These are phyloP conservation scores for Phytophthora tentaculata DNA, from an alignment of 352 stramenopile species.

Conservation along the genomic window DNA sequence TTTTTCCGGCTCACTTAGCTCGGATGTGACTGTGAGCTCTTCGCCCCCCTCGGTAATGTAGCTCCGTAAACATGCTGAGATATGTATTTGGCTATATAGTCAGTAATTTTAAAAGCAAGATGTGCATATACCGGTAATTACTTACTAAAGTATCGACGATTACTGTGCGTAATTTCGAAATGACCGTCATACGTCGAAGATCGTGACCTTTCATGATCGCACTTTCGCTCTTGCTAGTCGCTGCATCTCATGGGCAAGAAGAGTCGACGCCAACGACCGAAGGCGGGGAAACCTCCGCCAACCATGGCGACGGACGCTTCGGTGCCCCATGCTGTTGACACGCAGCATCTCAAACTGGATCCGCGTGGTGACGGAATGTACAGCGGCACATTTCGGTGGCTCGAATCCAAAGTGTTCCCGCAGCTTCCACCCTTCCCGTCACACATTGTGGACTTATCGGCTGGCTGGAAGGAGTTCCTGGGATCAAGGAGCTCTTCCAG, in stretches of 20 bases:
- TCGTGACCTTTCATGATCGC: constrained; percentile 30
- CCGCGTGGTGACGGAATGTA: constrained; percentile 79
- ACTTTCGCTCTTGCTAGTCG: constrained; percentile 13
- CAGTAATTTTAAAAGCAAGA: neutral
- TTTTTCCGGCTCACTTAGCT: constrained; percentile 25
- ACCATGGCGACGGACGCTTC: neutral
- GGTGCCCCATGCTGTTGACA: neutral
- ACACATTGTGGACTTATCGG: constrained; percentile 25
- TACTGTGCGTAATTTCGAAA: constrained; percentile 15
- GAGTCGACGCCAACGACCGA: constrained; percentile 12
- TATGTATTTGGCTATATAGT: constrained; percentile 15
- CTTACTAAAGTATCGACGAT: neutral
- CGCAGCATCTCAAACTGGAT: constrained; percentile 63
- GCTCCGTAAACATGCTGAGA: constrained; percentile 21
- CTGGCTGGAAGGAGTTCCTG: constrained; percentile 67
- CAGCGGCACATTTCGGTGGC: constrained; percentile 82
- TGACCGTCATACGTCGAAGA: constrained; percentile 13
- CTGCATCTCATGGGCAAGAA: constrained; percentile 36
- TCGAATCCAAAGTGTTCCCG: constrained; percentile 66
- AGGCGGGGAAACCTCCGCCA: constrained; percentile 1
- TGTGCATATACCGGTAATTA: neutral
- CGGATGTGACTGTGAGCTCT: constrained; percentile 24
- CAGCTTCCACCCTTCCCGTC: constrained; percentile 36
- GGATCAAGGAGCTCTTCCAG: constrained; percentile 27
- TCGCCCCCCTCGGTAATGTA: constrained; percentile 22